Base-by-base conservation (phyloP, 1,284 basidiomycete genomes). In the Fomitopsis pinicola region DNA sequence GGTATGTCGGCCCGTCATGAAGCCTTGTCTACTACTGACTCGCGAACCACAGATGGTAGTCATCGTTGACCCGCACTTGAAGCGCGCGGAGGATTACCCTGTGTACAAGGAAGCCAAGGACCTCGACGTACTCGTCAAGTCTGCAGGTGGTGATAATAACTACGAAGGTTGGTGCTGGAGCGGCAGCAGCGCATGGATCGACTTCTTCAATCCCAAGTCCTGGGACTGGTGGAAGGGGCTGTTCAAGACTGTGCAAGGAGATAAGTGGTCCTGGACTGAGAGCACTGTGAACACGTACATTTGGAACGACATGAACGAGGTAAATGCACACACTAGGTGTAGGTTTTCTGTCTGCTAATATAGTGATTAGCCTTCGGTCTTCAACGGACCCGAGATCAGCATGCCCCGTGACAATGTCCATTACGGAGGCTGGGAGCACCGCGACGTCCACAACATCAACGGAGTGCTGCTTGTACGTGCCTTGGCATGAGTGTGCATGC, bases 281-380 rank as follows among this genome's bases (percentile, higher is more conserved):
- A 92, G 90, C 65, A 93, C 92, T 1, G 85, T 87, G 54, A 86
- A 88, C 68, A 84, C 98, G 10, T 90, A 89, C 71, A 92, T 98
- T 63, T 98, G 96, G 95, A 98, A 98, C 75, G 97, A 99, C 74
- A 99, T 99, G 97, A 98, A 98, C 72, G 97, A 98, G 84, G 92
- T 70, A 15, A 57, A 30, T 33, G 55, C 48, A 38, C n/a, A 6
- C 2, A 3, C 52, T 22, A 26, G 6, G 2, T 4, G 19, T 22
- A 14, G 5, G 28, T 22, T 2, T 33, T 12, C n/a, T 38, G 8
- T 38, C 14, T 40, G 22, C 45, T 59, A 28, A 59, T 22, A 28
- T 15, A 2, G 8, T 17, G 48, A 26, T n/a, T n/a, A 95, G 92
- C 97, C 97, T 1, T 91, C 95, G 4, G 89, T 99, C 28, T 99